Percentiles rank a stretch among this genome's conserved stretches.
Evolutionary conservation across 805 yeast species (phyloP).

Genomic region (Ogataea siamensis): DNA sequence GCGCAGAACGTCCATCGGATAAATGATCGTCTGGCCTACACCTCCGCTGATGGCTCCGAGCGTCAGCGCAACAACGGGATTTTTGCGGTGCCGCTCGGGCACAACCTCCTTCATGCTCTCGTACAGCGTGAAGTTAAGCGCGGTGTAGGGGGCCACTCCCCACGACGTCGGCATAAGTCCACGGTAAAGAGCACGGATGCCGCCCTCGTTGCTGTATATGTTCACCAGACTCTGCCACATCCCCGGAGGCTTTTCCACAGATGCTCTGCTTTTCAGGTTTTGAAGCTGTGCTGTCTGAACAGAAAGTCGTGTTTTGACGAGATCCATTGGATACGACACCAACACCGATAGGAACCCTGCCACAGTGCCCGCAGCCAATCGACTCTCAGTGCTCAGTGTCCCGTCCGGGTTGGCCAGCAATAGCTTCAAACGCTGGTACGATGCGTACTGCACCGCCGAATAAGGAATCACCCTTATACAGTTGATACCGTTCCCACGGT

Average conservation of each 20-base stretch:
- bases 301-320: slow-evolving; percentile 85
- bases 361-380: slow-evolving; percentile 72
- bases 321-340: slow-evolving; percentile 88
- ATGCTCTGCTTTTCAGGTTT: slow-evolving; percentile 42
- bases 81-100: slow-evolving; percentile 27
- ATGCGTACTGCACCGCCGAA: slow-evolving; percentile 89
- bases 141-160: slow-evolving; percentile 96
- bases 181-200: slow-evolving; percentile 69
- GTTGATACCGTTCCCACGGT: slow-evolving; percentile 88
- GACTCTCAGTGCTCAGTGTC: slow-evolving; percentile 51
- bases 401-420: slow-evolving; percentile 31
- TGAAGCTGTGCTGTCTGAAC: slow-evolving; percentile 75
- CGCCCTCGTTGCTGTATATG: slow-evolving; percentile 80
- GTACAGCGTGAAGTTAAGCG: slow-evolving; percentile 86
- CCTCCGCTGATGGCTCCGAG: slow-evolving; percentile 90
- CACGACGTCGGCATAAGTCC: slow-evolving; percentile 89
- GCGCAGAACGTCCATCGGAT: slow-evolving; percentile 87
- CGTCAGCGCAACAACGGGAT: slow-evolving; percentile 53
- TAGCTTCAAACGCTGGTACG: slow-evolving; percentile 63
- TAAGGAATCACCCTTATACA: slow-evolving; percentile 91
- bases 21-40: slow-evolving; percentile 83
- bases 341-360: slow-evolving; percentile 81
- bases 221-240: slow-evolving; percentile 53
- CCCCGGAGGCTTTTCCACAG: slow-evolving; percentile 60
- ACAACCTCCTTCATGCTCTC: slow-evolving; percentile 69